These are phyloP conservation scores for Penicillium sp. DNA, from an alignment of 2,329 filamentous ascomycete species.

Conservation along the genomic window DNA sequence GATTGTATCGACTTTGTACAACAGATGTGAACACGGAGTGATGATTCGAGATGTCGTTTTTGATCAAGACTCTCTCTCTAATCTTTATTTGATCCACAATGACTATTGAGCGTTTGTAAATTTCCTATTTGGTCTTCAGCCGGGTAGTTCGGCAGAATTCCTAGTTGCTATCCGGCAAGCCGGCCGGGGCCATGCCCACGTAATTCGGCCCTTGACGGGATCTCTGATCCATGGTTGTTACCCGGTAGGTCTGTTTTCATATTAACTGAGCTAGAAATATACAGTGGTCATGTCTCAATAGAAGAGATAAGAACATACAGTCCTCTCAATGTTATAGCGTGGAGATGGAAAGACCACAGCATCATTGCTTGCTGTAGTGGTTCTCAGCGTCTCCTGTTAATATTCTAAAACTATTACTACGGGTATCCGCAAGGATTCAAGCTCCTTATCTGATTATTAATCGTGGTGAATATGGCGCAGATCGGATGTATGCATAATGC, in stretches of 20 bases:
- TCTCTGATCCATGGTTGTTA: neutral
- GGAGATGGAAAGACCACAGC: neutral
- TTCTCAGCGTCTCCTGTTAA: neutral
- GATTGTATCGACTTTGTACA: no score
- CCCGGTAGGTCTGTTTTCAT: neutral
- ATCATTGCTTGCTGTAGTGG: neutral
- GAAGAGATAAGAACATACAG: neutral
- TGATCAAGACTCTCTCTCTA: no score
- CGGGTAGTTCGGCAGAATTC: neutral
- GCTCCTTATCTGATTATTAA: neutral
- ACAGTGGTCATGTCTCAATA: neutral
- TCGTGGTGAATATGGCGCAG: neutral
- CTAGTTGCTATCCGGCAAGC: neutral
- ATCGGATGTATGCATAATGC: neutral
- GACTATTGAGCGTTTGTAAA: neutral
- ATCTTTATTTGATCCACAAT: no score
- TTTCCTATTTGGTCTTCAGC: neutral
- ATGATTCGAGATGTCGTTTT: no score
- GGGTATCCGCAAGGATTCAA: neutral
- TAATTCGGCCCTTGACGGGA: neutral
- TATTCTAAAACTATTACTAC: neutral
- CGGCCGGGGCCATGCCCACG: neutral
- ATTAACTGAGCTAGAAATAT: neutral
- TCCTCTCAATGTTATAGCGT: neutral
- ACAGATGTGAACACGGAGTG: no score